Conservation (phyloP, 805 yeast genomes). For the Millerozyma miso region DNA sequence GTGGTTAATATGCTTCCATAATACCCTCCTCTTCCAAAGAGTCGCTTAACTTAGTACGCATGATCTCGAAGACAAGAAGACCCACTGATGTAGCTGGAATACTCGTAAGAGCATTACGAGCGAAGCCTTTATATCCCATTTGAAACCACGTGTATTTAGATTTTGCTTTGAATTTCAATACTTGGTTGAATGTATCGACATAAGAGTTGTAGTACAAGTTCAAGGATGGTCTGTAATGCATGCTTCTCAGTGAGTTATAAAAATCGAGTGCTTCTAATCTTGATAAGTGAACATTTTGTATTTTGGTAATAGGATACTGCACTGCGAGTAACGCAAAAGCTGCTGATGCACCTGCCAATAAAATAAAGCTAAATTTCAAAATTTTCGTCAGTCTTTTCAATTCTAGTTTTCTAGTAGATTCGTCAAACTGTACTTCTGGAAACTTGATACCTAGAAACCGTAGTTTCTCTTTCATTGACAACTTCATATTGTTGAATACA, state of each 20-base stretch:
- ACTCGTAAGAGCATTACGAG: constrained; percentile 63
- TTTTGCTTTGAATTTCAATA: constrained; percentile 48
- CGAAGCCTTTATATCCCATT: constrained; percentile 78
- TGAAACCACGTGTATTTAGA: constrained; percentile 54
- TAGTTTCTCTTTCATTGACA: constrained; percentile 11
- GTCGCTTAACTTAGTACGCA: constrained; percentile 48
- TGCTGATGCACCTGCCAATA: constrained; percentile 85
- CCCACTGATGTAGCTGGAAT: constrained; percentile 91
- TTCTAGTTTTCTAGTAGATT: constrained; percentile 23
- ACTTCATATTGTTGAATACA: constrained; percentile 39
- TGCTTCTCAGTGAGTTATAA: constrained; percentile 36
- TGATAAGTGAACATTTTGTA: constrained; percentile 76
- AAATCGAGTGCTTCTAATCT: constrained; percentile 78
- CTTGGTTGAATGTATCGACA: constrained; percentile 65
- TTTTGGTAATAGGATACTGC: constrained; percentile 76
- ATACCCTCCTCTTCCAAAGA: constrained; percentile 19
- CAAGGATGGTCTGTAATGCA: constrained; percentile 28
- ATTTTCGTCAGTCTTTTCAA: constrained; percentile 41
- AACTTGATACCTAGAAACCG: constrained; percentile 9
- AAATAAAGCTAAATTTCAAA: constrained; percentile 63
- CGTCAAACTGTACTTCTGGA: constrained; percentile 14
- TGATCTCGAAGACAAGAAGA: constrained; percentile 74
- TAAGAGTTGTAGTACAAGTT: constrained; percentile 70
- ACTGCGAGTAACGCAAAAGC: constrained; percentile 71
- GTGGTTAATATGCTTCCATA: constrained; percentile 4